Evolutionary conservation across 345 rosid species (phyloP).

Genomic region (Mangifera indica): DNA sequence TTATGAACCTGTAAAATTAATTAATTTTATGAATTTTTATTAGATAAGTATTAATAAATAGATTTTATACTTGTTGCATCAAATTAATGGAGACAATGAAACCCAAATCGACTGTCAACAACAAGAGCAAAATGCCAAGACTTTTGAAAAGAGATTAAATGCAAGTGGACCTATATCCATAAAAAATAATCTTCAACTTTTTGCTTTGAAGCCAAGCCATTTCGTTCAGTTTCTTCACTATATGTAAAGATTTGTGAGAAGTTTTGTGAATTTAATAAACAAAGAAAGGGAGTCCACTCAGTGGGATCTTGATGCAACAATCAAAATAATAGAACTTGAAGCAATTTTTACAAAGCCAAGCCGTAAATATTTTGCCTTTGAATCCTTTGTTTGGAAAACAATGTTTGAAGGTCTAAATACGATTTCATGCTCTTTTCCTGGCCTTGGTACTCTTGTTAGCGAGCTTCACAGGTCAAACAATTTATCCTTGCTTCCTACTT

Average conservation of each 20-base stretch:
- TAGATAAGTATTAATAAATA: too few species aligned
- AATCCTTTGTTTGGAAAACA: slow-evolving; percentile 65
- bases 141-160: slow-evolving; percentile 65
- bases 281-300: slow-evolving; percentile 74
- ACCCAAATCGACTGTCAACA: slow-evolving; percentile 43
- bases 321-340: slow-evolving; percentile 52
- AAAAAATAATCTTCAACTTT: slow-evolving; percentile 48
- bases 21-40: too few species aligned
- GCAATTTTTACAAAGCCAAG: slow-evolving; percentile 39
- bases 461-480: slow-evolving; percentile 76
- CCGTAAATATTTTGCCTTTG: slow-evolving; percentile 61
- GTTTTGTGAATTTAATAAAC: slow-evolving; percentile 60
- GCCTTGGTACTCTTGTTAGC: slow-evolving; percentile 71
- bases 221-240: slow-evolving; percentile 59
- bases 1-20: too few species aligned
- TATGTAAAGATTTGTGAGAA: slow-evolving; percentile 51
- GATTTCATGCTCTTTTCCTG: slow-evolving; percentile 79
- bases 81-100: slow-evolving; percentile 59
- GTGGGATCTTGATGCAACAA: slow-evolving; percentile 85
- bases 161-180: slow-evolving; percentile 61
- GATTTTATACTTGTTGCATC: not conserved
- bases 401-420: slow-evolving; percentile 84
- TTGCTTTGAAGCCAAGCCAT: slow-evolving; percentile 41
- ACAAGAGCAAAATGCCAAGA: slow-evolving; percentile 63
- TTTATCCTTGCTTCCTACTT: not conserved